Conservation (phyloP, 2,329 filamentous ascomycete genomes). For the Botryotinia narcissicola region DNA sequence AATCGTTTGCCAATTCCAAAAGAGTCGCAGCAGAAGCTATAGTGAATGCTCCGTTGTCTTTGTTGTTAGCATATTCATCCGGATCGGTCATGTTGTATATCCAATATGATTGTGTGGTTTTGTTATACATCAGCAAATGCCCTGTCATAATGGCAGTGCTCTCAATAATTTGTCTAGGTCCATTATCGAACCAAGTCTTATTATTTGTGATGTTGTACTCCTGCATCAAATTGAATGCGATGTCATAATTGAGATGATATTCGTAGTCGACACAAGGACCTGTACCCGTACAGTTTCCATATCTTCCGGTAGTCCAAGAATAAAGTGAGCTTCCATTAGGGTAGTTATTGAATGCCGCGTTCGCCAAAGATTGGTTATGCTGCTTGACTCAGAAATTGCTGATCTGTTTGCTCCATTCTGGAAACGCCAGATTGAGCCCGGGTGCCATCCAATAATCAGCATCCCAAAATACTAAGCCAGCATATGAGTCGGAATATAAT, state of each 20-base stretch:
- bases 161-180: constrained; percentile 61
- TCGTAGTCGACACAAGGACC: constrained; percentile 68
- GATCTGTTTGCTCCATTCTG: constrained; percentile 60
- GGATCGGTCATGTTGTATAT: constrained; percentile 69
- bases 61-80: constrained; percentile 40
- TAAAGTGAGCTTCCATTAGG: constrained; percentile 59
- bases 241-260: constrained; percentile 70
- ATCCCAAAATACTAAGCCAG: constrained; percentile 49
- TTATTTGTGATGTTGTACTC: constrained; percentile 39
- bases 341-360: constrained; percentile 60
- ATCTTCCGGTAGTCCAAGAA: constrained; percentile 66
- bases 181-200: constrained; percentile 39
- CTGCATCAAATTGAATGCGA: constrained; percentile 50
- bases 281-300: constrained; percentile 64
- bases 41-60: constrained; percentile 66
- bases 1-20: constrained; percentile 47
- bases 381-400: constrained; percentile 61
- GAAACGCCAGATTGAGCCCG: constrained; percentile 61
- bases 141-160: constrained; percentile 60
- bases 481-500: constrained; percentile 65
- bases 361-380: constrained; percentile 57
- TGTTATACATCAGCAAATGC: constrained; percentile 59
- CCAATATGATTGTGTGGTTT: constrained; percentile 49
- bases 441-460: constrained; percentile 47
- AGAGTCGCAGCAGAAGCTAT: constrained; percentile 43